Evolutionary conservation across 2,329 filamentous ascomycete genomes (phyloP).

Genomic region (Fusarium ramigenum): DNA sequence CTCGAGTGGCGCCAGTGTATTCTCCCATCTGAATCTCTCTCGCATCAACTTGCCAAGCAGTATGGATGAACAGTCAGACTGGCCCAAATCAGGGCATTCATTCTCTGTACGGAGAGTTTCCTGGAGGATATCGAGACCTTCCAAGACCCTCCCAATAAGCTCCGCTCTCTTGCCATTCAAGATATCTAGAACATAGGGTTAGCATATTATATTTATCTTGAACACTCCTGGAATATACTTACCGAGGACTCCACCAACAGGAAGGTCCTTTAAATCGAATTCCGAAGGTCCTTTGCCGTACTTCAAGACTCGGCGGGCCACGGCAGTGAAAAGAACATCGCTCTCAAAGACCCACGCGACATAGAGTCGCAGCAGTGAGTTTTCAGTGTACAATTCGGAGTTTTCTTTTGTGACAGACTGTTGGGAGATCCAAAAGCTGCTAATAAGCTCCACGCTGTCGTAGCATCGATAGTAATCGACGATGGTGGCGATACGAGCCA

Average conservation of each 20-base stretch:
- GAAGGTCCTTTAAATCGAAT: not conserved
- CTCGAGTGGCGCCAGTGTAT: no score
- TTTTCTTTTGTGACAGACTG: not conserved
- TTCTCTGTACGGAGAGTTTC: accelerated
- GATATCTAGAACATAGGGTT: no score
- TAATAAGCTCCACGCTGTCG: not conserved
- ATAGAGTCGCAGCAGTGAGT: not conserved
- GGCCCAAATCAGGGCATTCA: not conserved
- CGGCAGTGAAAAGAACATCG: no score
- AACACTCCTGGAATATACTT: no score
- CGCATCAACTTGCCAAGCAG: not conserved
- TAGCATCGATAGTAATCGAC: constrained; percentile 18
- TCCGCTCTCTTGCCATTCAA: no score
- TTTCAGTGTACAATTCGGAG: accelerated
- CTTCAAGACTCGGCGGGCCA: no score
- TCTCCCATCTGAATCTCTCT: not conserved
- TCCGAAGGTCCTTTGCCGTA: accelerated
- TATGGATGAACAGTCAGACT: not conserved
- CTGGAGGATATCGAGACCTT: accelerated
- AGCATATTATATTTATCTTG: no score
- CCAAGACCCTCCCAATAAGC: not conserved
- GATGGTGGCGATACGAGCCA: not conserved
- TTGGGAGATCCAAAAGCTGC: no score
- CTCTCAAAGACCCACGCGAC: not conserved
- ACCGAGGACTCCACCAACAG: accelerated